Conservation (phyloP, 371 early-diverging fungal genomes). For the Synchytrium microbalum region DNA sequence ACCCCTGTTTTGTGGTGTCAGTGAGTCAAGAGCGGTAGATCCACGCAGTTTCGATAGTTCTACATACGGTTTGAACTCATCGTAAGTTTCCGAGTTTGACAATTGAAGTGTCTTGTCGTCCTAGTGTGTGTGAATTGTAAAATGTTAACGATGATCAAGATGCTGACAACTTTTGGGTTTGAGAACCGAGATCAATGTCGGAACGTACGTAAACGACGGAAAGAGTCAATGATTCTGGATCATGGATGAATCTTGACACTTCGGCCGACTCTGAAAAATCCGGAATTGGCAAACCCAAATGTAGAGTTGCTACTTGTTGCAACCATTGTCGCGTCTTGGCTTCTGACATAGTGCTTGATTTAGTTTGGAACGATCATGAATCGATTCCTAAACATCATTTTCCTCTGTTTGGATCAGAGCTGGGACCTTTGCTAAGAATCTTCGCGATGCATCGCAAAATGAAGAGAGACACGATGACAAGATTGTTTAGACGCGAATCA, state of each 20-base stretch:
- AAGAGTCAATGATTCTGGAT: not conserved
- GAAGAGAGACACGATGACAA: too few species aligned
- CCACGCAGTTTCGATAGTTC: not conserved
- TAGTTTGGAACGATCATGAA: too few species aligned
- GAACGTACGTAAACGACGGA: not conserved
- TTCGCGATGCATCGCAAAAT: too few species aligned
- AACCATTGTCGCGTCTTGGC: not conserved
- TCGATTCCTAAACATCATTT: too few species aligned
- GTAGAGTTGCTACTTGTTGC: not conserved
- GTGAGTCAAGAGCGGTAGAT: too few species aligned
- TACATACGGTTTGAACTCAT: slow-evolving; percentile 1
- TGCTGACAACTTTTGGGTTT: not conserved
- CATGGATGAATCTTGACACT: not conserved
- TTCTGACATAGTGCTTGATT: not conserved
- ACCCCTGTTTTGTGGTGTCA: not conserved
- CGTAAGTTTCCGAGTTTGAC: not conserved
- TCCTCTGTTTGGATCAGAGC: too few species aligned
- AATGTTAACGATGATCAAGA: not conserved
- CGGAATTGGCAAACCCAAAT: not conserved
- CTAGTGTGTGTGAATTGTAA: not conserved
- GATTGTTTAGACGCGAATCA: too few species aligned
- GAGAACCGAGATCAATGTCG: too few species aligned
- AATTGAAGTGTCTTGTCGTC: not conserved
- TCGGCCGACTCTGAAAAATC: not conserved
- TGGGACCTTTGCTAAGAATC: too few species aligned